phyloP scores from a whole-genome alignment of 768 basidiomycete genomes.

The Suillus luteus region DNA sequence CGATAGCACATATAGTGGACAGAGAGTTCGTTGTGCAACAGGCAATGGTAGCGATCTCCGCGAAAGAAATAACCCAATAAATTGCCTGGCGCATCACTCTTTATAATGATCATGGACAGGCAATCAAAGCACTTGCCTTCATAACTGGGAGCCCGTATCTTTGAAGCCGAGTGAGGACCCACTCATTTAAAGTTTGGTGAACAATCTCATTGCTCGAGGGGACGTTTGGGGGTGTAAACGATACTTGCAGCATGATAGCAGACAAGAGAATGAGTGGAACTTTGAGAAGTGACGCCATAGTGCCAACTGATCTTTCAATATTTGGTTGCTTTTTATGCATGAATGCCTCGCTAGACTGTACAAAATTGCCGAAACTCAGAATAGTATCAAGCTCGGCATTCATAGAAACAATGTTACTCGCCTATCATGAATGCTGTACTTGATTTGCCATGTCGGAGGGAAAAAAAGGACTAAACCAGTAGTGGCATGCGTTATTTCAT shows the following conservation, averaged over 20 bases:
- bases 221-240: constrained; percentile 48
- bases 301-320: neutral
- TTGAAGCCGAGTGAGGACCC: neutral
- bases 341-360: neutral
- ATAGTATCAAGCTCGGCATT: neutral
- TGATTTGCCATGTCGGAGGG: too few species aligned
- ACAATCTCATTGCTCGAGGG: constrained; percentile 39
- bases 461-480: too few species aligned
- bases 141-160: neutral
- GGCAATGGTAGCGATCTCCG: constrained; percentile 1
- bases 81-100: neutral
- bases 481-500: too few species aligned
- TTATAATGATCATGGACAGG: neutral
- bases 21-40: neutral
- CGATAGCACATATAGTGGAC: neutral
- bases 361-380: neutral
- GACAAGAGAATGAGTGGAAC: constrained; percentile 44
- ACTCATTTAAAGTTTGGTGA: neutral
- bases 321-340: neutral
- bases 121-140: neutral
- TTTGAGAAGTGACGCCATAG: constrained; percentile 34
- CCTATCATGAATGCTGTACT: neutral
- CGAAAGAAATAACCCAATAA: neutral
- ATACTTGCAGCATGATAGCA: constrained; percentile 42
- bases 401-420: neutral